Evolutionary conservation across 352 stramenopile species (phyloP).

Genomic region (Globisporangium spinosum): DNA sequence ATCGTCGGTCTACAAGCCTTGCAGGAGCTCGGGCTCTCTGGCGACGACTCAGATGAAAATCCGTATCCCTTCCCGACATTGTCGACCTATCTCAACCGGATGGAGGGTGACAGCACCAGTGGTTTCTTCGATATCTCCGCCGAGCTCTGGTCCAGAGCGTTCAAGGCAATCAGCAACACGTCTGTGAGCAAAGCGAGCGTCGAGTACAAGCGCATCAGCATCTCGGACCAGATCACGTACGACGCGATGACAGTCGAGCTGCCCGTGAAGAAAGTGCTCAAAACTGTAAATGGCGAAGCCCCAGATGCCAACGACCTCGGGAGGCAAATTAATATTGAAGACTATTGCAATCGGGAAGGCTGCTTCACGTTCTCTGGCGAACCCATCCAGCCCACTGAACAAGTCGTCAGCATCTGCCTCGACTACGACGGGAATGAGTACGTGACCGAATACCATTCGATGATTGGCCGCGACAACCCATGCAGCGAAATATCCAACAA

Average conservation of each 20-base stretch:
- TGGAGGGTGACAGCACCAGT: background rate
- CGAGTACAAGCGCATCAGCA: slow-evolving; percentile 11
- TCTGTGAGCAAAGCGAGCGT: background rate
- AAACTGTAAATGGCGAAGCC: too few species aligned
- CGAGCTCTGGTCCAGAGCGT: background rate
- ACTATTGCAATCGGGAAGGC: slow-evolving; percentile 12
- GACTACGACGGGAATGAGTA: slow-evolving; percentile 12
- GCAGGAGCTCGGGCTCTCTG: background rate
- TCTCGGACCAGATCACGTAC: slow-evolving; percentile 17
- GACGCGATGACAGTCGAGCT: slow-evolving; percentile 24
- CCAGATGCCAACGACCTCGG: too few species aligned
- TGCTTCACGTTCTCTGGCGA: background rate
- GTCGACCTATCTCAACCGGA: too few species aligned
- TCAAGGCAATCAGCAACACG: background rate
- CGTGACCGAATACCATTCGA: background rate
- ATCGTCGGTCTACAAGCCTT: background rate
- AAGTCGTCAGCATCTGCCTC: slow-evolving; percentile 18
- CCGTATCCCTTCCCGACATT: too few species aligned
- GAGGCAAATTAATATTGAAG: background rate
- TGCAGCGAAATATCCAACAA: slow-evolving; percentile 11
- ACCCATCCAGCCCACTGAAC: slow-evolving; percentile 8
- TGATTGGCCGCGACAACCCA: background rate
- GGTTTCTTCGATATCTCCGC: slow-evolving; percentile 1
- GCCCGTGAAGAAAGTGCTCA: background rate
- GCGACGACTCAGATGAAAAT: background rate